Evolutionary conservation across 2,329 filamentous ascomycete genomes (phyloP).

Genomic region (Trichophyton schoenleinii): DNA sequence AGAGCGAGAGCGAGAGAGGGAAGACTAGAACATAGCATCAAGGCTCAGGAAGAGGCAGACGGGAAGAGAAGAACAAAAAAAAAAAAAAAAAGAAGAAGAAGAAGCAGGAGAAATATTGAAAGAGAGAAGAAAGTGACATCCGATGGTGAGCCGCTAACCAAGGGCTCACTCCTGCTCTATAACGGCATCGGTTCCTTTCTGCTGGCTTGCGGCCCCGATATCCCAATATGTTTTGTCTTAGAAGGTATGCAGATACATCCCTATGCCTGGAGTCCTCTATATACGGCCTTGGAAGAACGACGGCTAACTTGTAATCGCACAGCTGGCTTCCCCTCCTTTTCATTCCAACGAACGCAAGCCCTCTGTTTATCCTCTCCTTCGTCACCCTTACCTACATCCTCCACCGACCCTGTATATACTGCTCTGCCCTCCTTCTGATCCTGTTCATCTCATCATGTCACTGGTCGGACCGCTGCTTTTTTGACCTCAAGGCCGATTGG

Average conservation of each 20-base stretch:
- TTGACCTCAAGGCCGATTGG: constrained; percentile 87
- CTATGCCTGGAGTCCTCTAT: not conserved
- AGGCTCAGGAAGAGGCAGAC: not conserved
- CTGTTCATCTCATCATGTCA: constrained; percentile 86
- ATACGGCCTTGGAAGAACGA: not conserved
- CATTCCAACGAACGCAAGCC: constrained; percentile 74
- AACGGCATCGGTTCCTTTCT: not conserved
- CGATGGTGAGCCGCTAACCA: not conserved
- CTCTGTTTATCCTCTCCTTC: constrained; percentile 75
- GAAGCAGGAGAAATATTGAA: not conserved
- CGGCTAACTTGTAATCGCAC: constrained; percentile 10
- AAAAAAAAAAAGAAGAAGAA: no score
- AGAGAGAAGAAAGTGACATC: not conserved
- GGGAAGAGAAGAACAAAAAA: not conserved
- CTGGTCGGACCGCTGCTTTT: constrained; percentile 82
- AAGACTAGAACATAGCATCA: not conserved
- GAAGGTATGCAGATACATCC: constrained; percentile 39
- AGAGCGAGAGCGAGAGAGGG: not conserved
- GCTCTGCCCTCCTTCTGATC: constrained; percentile 86
- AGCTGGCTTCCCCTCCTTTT: constrained; percentile 82
- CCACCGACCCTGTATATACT: constrained; percentile 94
- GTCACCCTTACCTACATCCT: constrained; percentile 91
- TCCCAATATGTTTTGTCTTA: constrained; percentile 48
- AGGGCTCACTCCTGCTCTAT: not conserved
- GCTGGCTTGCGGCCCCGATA: not conserved